Evolutionary conservation across 352 stramenopile species (phyloP), one percentile per base, ranked within the genome.

Genomic region (Phytophthora constricta): DNA sequence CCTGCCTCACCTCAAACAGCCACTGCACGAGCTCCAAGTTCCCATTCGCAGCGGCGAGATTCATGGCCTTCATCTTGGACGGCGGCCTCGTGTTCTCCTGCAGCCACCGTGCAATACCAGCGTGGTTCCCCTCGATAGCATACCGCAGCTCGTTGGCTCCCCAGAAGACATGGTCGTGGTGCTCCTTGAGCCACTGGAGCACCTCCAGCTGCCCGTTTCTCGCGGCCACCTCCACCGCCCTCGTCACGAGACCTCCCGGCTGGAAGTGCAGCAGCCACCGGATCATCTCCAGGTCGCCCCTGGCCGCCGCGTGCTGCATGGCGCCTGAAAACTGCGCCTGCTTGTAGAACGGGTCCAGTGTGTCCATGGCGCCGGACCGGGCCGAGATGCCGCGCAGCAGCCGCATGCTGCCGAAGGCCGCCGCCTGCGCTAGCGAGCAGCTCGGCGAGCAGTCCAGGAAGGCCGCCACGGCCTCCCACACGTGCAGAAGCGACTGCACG

Each of bases 111-210:
- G 49, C 70, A 16, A 74, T 43, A 1, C 43, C 27, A 0, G 39
- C 28, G 34, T 77, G 65, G 37, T 74, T 55, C 8, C 62, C 46
- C 34, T 70, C 53, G 2, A 77, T 48, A 14, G 69, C 69, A 23
- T 71, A 72, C 13, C 64, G 64, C 13, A 77, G 60, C 19, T 77
- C 70, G 46, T 77, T 77, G 1, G 70, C 70, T 0, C 70, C 70
- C 70, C 70, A 77, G 52, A 77, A 77, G n/a, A 77, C 60, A 23
- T 72, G 63, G 28, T 76, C 63, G 37, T 72, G 68, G 28, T 74
- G 45, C 2, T 57, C n/a, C 16, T 74, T 64, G 2, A 77, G 33
- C 69, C 69, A 77, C 28, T 22, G 23, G 1, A 77, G 39, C 9
- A 77, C 65, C 2, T 57, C 7, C n/a, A 77, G n/a, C 10, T 68